Base-by-base conservation (phyloP, 495 filamentous ascomycete genomes). In the Letharia lupina region DNA sequence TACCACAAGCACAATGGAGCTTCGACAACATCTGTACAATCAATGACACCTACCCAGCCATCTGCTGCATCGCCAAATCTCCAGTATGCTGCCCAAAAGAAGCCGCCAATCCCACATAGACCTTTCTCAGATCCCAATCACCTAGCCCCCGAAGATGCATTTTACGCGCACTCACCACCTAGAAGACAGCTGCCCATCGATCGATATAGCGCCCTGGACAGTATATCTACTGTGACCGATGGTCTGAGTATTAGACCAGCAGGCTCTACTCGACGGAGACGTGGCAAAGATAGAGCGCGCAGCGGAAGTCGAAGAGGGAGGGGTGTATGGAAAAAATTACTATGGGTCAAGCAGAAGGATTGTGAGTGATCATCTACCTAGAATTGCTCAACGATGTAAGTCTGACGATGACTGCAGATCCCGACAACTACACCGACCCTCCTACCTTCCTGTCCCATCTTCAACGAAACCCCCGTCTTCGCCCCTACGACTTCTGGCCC, bases 401-500 rank as follows among this genome's bases (percentile, higher is more conserved):
- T 69, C 54, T 65, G 37, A 65, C 13, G n/a, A 15, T 23, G 16
- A 45, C 62, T 31, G 35, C 68, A 96, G 91, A 96, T 75, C 93
- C 95, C 28, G 94, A 98, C 77, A 98, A 98, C 74, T 98, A 97
- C 76, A 98, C 95, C 60, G 94, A 98, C 74, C 90, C 92, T 73
- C 87, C 89, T 57, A 96, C 69, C 33, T 98, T 98, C 71, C 88
- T 98, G 65, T 93, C 95, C 71, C 91, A 96, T 68, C 84, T 98
- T 13, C 95, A 98, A 74, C 88, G 93, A 33, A 98, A 98, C 74
- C 94, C 93, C 16, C 87, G 92, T 23, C 86, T 98, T 50, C 88
- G 92, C 54, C 93, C 94, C 0, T 98, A 98, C 73, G 91, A 98
- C 73, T 98, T 98, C 78, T 98, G 95, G 92, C 91, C 92, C 4